A percentile compares a stretch with the other conserved stretches of the same genome.
phyloP scores from a whole-genome alignment of 345 rosid genomes.

The Gossypium raimondii region DNA sequence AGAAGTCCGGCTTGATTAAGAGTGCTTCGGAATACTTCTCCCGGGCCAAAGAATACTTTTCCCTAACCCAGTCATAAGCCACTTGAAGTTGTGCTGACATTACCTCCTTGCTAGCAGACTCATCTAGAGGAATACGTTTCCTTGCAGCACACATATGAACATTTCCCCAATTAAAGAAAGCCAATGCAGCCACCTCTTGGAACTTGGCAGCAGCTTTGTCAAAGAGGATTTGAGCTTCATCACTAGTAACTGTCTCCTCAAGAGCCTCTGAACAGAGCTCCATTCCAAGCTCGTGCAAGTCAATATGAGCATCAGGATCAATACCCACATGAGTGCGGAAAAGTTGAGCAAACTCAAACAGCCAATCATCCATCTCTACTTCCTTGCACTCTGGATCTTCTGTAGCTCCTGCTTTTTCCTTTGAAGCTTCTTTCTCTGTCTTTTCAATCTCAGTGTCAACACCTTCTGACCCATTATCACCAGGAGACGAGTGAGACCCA shows the following conservation, averaged over 20 bases:
- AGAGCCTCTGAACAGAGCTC: constrained; percentile 97
- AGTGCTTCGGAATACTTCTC: constrained; percentile 80
- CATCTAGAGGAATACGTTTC: constrained; percentile 89
- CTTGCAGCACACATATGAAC: constrained; percentile 99
- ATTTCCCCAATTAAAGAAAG: constrained; percentile 98
- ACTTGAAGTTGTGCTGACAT: constrained; percentile 67
- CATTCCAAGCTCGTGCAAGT: constrained; percentile 95
- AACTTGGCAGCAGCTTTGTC: constrained; percentile 89
- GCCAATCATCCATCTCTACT: constrained; percentile 96
- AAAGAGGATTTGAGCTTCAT: constrained; percentile 82
- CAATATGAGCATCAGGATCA: constrained; percentile 95
- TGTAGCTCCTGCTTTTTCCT: constrained; percentile 47
- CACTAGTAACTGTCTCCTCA: constrained; percentile 92
- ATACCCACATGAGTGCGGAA: constrained; percentile 86
- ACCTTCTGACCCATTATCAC: constrained; percentile 45
- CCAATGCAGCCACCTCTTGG: constrained; percentile 96
- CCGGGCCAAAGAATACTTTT: constrained; percentile 76
- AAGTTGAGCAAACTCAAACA: constrained; percentile 93
- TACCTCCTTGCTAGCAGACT: constrained; percentile 64
- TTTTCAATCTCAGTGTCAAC: constrained; percentile 48
- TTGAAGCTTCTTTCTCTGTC: constrained; percentile 41
- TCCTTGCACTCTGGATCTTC: constrained; percentile 80
- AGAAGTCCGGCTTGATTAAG: constrained; percentile 80
- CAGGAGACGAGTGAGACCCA: constrained; percentile 43
- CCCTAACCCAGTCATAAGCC: constrained; percentile 93